Evolutionary conservation across 2,329 filamentous ascomycete species (phyloP).

Genomic region (Cladosporium sp.): DNA sequence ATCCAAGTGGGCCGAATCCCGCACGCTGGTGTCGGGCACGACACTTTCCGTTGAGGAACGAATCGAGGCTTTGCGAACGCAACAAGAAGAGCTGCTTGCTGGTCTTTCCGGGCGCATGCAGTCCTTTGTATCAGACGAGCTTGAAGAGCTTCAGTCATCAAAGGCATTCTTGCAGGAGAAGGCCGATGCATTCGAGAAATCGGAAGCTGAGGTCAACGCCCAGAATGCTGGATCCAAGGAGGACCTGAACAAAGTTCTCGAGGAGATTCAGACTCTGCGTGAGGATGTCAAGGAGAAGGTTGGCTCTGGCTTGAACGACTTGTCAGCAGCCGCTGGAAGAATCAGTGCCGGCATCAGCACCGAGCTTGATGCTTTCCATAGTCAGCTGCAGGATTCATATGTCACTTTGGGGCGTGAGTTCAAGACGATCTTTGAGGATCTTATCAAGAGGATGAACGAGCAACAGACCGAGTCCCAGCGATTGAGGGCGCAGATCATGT

Average conservation of each 20-base stretch:
- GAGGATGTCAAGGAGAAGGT: conserved; percentile 85
- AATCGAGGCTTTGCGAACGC: conserved; percentile 65
- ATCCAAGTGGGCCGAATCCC: conserved; percentile 71
- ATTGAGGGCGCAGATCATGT: conserved; percentile 67
- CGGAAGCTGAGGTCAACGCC: conserved; percentile 63
- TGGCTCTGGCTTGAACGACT: conserved; percentile 75
- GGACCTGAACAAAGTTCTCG: conserved; percentile 84
- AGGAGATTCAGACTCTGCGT: conserved; percentile 85
- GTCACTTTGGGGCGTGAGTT: conserved; percentile 79
- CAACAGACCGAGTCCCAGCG: conserved; percentile 74
- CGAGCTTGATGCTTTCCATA: conserved; percentile 81
- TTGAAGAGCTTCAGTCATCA: conserved; percentile 66
- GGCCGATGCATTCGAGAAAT: conserved; percentile 61
- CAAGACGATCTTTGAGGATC: conserved; percentile 76
- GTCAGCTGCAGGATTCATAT: conserved; percentile 79
- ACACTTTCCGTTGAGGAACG: conserved; percentile 73
- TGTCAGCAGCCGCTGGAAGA: conserved; percentile 78
- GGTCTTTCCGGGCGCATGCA: conserved; percentile 69
- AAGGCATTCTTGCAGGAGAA: conserved; percentile 69
- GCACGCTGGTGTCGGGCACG: conserved; percentile 69
- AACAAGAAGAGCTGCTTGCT: conserved; percentile 68
- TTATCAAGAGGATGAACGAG: conserved; percentile 67
- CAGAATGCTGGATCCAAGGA: conserved; percentile 69
- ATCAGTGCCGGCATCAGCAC: conserved; percentile 86
- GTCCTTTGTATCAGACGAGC: conserved; percentile 69